phyloP scores from a whole-genome alignment of 768 basidiomycete genomes.

The Xerocomus spinulosus region DNA sequence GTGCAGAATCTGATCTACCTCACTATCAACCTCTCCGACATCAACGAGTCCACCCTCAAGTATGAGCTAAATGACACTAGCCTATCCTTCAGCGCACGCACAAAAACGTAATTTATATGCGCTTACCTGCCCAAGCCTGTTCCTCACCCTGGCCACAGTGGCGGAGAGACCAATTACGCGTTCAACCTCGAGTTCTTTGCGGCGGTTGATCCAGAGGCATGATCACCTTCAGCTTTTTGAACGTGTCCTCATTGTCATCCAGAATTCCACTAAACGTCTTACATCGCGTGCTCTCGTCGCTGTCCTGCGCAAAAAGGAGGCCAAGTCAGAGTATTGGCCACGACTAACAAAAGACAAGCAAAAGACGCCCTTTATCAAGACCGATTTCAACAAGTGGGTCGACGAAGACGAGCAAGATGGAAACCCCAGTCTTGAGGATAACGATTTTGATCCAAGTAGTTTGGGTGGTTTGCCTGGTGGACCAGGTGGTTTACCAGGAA shows the following conservation, averaged over 20 bases:
- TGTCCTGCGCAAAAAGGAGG: slow-evolving; percentile 77
- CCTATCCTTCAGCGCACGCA: slow-evolving; percentile 61
- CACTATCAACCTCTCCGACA: slow-evolving; percentile 80
- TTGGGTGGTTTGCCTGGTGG: no score
- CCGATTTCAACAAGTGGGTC: slow-evolving; percentile 93
- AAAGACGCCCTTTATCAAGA: slow-evolving; percentile 81
- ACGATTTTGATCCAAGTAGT: slow-evolving; percentile 32
- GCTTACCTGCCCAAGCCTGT: neutral
- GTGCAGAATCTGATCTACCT: slow-evolving; percentile 79
- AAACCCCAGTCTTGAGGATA: slow-evolving; percentile 37
- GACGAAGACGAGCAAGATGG: slow-evolving; percentile 96
- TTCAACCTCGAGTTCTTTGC: slow-evolving; percentile 74
- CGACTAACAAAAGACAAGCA: slow-evolving; percentile 86
- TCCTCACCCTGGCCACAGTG: slow-evolving; percentile 20
- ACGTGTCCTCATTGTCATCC: neutral
- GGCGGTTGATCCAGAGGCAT: slow-evolving; percentile 74
- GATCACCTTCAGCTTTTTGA: neutral
- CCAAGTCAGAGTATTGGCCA: slow-evolving; percentile 81
- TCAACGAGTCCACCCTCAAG: slow-evolving; percentile 52
- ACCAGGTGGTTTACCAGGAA: slow-evolving; percentile 36
- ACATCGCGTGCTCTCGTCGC: slow-evolving; percentile 62
- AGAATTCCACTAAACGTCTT: slow-evolving; percentile 45
- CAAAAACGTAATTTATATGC: slow-evolving; percentile 49
- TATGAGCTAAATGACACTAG: slow-evolving; percentile 54
- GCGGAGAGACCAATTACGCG: slow-evolving; percentile 59